phyloP scores from a whole-genome alignment of 1,139 yeast species.

The Spencermartinsiella ligniputridi region DNA sequence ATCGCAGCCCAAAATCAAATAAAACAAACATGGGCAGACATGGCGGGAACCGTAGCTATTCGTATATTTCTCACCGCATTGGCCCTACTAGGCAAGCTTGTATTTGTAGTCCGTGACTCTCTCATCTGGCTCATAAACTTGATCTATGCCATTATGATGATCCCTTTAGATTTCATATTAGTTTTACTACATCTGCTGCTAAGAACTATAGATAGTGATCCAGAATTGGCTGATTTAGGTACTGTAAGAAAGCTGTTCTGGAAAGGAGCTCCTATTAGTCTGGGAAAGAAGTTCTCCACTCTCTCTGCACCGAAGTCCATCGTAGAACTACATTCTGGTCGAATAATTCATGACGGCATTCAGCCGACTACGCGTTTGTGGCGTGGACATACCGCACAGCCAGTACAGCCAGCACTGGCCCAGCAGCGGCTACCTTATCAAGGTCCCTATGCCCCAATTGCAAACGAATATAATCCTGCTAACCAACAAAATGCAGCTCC shows the following conservation, averaged over 20 bases:
- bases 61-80: slow-evolving; percentile 10
- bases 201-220: not conserved
- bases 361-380: not conserved
- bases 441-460: too few species aligned
- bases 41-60: slow-evolving; percentile 5
- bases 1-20: slow-evolving; percentile 19
- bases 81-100: slow-evolving; percentile 16
- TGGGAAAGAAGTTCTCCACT: slow-evolving; percentile 14
- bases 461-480: too few species aligned
- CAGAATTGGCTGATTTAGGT: slow-evolving; percentile 15
- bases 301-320: slow-evolving; percentile 17
- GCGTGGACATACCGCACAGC: not conserved
- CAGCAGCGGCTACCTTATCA: too few species aligned
- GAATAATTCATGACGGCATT: not conserved
- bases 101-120: slow-evolving; percentile 21
- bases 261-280: slow-evolving; percentile 19
- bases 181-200: slow-evolving; percentile 6
- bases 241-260: slow-evolving; percentile 22
- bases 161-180: slow-evolving; percentile 21
- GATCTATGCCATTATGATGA: slow-evolving; percentile 14
- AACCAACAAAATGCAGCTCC: too few species aligned
- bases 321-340: not conserved
- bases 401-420: too few species aligned
- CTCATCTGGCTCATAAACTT: slow-evolving; percentile 12
- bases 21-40: slow-evolving; percentile 16